Percentiles rank a stretch among this genome's conserved stretches.
Conservation (phyloP, 305 asterid genomes). For the Solanum hybrid region DNA sequence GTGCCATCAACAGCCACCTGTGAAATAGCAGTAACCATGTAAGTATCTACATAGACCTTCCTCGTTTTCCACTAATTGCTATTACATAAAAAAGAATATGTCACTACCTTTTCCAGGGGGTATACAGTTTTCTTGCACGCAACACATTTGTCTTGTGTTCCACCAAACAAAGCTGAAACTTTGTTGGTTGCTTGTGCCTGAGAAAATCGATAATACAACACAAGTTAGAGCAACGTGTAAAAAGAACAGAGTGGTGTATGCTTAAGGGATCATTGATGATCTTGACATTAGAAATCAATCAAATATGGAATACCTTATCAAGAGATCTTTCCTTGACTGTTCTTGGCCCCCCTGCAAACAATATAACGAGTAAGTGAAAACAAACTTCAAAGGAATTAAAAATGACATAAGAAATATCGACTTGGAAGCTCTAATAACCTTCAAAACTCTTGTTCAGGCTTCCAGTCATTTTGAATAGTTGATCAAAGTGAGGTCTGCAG, state of each 20-base stretch:
- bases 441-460: slow-evolving; percentile 81
- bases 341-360: slow-evolving; percentile 46
- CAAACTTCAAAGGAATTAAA: neutral
- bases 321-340: slow-evolving; percentile 39
- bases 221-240: neutral
- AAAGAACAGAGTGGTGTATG: neutral
- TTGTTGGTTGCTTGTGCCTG: slow-evolving; percentile 39
- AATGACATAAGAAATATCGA: neutral
- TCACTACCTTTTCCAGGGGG: slow-evolving; percentile 66
- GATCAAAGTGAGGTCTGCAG: slow-evolving; percentile 83
- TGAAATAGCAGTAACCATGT: neutral
- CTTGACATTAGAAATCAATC: neutral
- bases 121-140: slow-evolving; percentile 71
- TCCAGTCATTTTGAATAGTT: slow-evolving; percentile 77
- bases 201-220: neutral
- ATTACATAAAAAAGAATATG: neutral
- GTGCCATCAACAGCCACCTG: slow-evolving; percentile 79
- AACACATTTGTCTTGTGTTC: slow-evolving; percentile 84
- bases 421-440: slow-evolving; percentile 28
- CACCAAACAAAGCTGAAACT: slow-evolving; percentile 55
- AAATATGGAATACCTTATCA: slow-evolving; percentile 25
- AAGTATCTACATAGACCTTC: neutral
- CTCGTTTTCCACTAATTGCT: neutral
- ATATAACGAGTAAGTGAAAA: neutral
- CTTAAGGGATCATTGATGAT: neutral